Base-by-base conservation (phyloP, 306 rosid genomes). In the Pyrus pyrifolia region DNA sequence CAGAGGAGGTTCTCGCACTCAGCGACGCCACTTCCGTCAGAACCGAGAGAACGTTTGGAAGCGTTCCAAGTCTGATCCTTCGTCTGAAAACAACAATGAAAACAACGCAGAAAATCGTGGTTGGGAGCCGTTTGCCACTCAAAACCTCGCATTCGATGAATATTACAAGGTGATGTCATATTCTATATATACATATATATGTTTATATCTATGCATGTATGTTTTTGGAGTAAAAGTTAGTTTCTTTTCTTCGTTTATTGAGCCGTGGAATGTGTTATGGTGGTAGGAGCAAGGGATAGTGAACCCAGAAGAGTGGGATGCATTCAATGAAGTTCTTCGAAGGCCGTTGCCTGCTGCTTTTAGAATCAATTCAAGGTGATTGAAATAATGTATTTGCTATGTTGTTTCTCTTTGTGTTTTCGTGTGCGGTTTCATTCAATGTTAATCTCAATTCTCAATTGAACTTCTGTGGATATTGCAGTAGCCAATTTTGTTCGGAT, bases 41-140 rank as follows among this genome's bases (percentile, higher is more conserved):
- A 77, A 27, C 88, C 82, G 99, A 85, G 97, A 92, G 75, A 92
- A 96, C 74, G 90, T 92, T 9, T 96, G 99, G 99, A 96, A 96
- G 85, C 98, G 92, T 70, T 80, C 93, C 6, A 96, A 84, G 81
- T 71, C 96, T 21, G 92, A 89, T 83, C 83, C 87, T 64, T 63
- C 85, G 71, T 66, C 88, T 30, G 81, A 59, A 17, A 57, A 44
- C 64, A 53, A 63, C 71, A 38, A 25, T 15, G 25, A 74, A 68
- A 74, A 70, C 70, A 58, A 74, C n/a, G 81, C 67, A 22, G 42
- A 33, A 7, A 80, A 81, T 52, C 76, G 85, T 15, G 3, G 68
- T 3, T 95, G 98, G 97, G 84, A 87, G 79, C 97, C 97, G 8
- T 95, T 95, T 79, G 81, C 87, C 51, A 87, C 93, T 52, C 81